Conservation (phyloP, 1,139 yeast genomes). For the Candida tetrigidarum region DNA sequence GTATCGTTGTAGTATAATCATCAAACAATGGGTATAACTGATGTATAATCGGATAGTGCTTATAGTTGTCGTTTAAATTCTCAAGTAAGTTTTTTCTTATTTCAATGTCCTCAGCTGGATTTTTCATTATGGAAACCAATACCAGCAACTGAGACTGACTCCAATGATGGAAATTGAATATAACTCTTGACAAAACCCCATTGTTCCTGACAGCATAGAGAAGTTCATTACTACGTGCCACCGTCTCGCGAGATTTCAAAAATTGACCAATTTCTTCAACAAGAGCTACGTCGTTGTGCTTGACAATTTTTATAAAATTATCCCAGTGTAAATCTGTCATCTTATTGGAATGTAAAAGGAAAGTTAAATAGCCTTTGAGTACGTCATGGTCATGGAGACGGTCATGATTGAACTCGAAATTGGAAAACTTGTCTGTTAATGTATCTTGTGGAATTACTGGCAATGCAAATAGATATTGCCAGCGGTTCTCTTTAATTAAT, state of each 20-base stretch:
- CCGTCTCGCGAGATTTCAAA: constrained; percentile 28
- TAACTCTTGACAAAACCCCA: constrained; percentile 33
- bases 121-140: constrained; percentile 23
- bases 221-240: not conserved
- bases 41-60: constrained; percentile 36
- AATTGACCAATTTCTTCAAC: constrained; percentile 27
- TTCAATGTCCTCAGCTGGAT: constrained; percentile 27
- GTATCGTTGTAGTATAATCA: constrained; percentile 69
- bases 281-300: constrained; percentile 16
- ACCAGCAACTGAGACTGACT: constrained; percentile 14
- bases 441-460: constrained; percentile 5
- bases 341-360: constrained; percentile 10
- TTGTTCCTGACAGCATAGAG: constrained; percentile 11
- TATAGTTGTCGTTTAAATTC: constrained; percentile 17
- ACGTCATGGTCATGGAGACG: constrained; percentile 28
- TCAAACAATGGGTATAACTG: constrained; percentile 38
- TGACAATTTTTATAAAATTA: constrained; percentile 23
- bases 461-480: constrained; percentile 14
- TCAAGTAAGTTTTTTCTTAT: constrained; percentile 28
- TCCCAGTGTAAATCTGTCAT: constrained; percentile 20
- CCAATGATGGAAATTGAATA: constrained; percentile 29
- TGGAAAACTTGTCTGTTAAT: constrained; percentile 26
- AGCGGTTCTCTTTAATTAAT: constrained; percentile 12
- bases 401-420: constrained; percentile 28
- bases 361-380: constrained; percentile 37